Evolutionary conservation across 2,329 filamentous ascomycete species (phyloP).

Genomic region (Verticillium nubilum): DNA sequence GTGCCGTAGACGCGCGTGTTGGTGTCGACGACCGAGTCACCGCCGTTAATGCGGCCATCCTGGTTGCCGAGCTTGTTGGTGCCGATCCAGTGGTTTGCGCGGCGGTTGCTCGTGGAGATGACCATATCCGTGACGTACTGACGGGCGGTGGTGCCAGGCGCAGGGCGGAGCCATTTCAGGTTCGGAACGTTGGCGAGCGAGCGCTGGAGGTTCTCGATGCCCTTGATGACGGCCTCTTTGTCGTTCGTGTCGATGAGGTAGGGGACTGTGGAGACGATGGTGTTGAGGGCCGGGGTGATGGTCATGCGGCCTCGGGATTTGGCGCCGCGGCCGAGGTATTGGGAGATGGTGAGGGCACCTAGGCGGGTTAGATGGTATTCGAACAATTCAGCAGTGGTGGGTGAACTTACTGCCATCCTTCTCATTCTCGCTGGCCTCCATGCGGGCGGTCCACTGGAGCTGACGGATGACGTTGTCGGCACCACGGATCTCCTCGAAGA

Average conservation of each 20-base stretch:
- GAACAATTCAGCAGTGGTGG: no score
- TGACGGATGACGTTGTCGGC: constrained; percentile 56
- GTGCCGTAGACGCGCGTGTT: constrained; percentile 62
- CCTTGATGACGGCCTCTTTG: constrained; percentile 56
- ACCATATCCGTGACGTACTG: constrained; percentile 48
- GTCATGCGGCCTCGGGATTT: constrained; percentile 57
- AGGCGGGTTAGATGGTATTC: constrained; percentile 2
- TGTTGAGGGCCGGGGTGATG: constrained; percentile 51
- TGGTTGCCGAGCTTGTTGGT: constrained; percentile 54
- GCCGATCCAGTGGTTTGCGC: constrained; percentile 48
- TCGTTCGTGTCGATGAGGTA: constrained; percentile 56
- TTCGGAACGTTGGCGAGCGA: constrained; percentile 47
- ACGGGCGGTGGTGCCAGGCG: constrained; percentile 44
- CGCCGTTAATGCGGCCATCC: constrained; percentile 44
- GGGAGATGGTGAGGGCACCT: constrained; percentile 47
- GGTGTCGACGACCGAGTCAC: constrained; percentile 55
- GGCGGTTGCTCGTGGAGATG: constrained; percentile 32
- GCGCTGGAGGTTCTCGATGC: constrained; percentile 54
- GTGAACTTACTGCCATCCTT: constrained; percentile 21
- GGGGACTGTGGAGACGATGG: constrained; percentile 53
- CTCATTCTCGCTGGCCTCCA: constrained; percentile 47
- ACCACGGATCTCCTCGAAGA: constrained; percentile 47
- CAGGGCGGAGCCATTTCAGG: constrained; percentile 52
- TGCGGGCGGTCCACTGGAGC: constrained; percentile 61
- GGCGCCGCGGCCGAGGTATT: constrained; percentile 60